Percentiles rank a stretch among this genome's conserved stretches.
These are phyloP conservation scores for Forsythia viridissima DNA, from an alignment of 257 asterid genomes.

Conservation along the genomic window DNA sequence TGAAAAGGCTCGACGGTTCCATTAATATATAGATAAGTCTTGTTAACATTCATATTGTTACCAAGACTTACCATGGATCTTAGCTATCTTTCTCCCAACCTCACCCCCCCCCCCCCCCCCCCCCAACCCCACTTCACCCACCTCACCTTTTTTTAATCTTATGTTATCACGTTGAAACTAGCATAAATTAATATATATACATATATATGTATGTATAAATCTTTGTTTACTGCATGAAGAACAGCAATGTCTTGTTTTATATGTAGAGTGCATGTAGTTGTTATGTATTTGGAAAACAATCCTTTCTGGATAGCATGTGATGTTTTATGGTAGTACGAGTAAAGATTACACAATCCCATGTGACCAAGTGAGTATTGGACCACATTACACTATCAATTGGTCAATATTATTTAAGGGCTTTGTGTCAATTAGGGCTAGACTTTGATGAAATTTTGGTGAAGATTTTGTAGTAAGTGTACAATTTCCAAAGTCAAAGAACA, in stretches of 20 bases:
- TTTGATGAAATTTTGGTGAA: not conserved
- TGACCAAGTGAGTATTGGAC: not conserved
- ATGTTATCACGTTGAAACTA: not conserved
- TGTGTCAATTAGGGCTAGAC: not conserved
- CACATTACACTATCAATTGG: not conserved
- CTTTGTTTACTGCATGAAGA: not conserved
- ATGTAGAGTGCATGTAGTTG: constrained; percentile 12
- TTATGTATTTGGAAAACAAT: not conserved
- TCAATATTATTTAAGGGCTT: not conserved
- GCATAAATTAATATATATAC: not conserved
- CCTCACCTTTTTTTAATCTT: not conserved
- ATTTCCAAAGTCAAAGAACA: not conserved
- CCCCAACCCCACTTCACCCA: not conserved
- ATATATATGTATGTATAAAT: not conserved
- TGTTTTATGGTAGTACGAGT: constrained; percentile 15
- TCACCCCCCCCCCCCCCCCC: no score
- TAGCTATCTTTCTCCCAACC: not conserved
- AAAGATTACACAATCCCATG: constrained; percentile 10
- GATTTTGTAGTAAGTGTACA: not conserved
- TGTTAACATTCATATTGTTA: not conserved
- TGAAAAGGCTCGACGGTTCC: not conserved
- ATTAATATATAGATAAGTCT: not conserved
- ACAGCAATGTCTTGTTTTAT: constrained; percentile 18
- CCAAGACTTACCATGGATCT: not conserved
- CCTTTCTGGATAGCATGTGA: constrained; percentile 26